These are phyloP conservation scores for Rhizophagus clarus DNA, from an alignment of 192 early-diverging fungal species.

Conservation along the genomic window DNA sequence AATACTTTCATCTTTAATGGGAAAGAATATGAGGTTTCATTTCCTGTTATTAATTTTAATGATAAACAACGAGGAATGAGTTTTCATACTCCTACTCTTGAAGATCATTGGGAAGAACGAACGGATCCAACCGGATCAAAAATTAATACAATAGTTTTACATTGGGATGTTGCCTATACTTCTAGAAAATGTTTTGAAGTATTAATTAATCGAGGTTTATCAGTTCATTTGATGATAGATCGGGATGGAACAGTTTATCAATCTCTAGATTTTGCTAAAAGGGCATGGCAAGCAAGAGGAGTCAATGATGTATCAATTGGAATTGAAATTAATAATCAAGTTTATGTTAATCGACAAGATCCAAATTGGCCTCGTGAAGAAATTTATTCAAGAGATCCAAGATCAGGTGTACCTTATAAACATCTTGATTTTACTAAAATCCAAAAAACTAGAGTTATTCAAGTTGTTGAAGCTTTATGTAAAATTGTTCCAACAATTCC, in stretches of 20 bases:
- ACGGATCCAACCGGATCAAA: neutral
- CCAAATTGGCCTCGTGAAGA: neutral
- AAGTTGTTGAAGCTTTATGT: slow-evolving; percentile 6
- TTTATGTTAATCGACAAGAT: neutral
- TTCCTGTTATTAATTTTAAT: neutral
- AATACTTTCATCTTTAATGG: neutral
- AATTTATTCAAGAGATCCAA: neutral
- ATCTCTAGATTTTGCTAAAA: neutral
- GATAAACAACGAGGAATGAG: slow-evolving; percentile 3
- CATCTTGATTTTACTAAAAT: neutral
- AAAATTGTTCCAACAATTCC: neutral
- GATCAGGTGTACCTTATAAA: neutral
- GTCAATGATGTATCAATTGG: neutral
- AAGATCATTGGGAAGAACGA: neutral
- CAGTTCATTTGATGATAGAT: slow-evolving; percentile 2
- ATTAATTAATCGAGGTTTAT: neutral
- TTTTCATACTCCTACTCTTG: neutral
- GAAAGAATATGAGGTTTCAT: neutral
- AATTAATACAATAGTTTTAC: neutral
- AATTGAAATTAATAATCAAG: slow-evolving; percentile 2
- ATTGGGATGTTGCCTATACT: neutral
- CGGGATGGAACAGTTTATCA: slow-evolving; percentile 4
- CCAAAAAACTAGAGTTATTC: neutral
- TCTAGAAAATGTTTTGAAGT: neutral
- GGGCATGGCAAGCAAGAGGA: neutral